phyloP scores from a whole-genome alignment of 2,329 filamentous ascomycete species.

The Penicillium griseofulvum region DNA sequence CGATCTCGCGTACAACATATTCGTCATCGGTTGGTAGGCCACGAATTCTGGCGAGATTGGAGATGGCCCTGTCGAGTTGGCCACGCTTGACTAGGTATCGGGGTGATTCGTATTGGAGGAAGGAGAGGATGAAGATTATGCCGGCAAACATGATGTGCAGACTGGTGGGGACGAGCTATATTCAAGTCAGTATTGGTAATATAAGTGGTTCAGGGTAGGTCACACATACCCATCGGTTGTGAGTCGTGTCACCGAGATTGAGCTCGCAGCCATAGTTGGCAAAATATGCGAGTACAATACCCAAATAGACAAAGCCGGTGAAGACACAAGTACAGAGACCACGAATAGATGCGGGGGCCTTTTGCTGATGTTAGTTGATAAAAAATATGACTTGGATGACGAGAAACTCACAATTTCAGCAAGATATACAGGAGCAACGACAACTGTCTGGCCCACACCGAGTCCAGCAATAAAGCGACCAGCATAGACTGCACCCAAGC shows the following conservation, averaged over 20 bases:
- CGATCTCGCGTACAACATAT: slow-evolving; percentile 62
- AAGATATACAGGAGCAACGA: slow-evolving; percentile 64
- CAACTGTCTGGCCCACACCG: slow-evolving; percentile 44
- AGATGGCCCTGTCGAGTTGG: slow-evolving; percentile 49
- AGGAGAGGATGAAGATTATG: slow-evolving; percentile 67
- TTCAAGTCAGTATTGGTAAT: slow-evolving; percentile 2
- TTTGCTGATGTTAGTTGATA: not conserved
- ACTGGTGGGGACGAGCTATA: slow-evolving; percentile 61
- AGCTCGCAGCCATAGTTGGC: slow-evolving; percentile 64
- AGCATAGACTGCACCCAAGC: slow-evolving; percentile 43
- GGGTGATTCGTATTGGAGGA: slow-evolving; percentile 68
- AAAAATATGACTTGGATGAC: not conserved
- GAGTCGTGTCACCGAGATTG: slow-evolving; percentile 48
- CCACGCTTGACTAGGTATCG: slow-evolving; percentile 68
- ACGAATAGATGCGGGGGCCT: slow-evolving; percentile 62
- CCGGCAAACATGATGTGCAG: slow-evolving; percentile 75
- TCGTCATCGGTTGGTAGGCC: slow-evolving; percentile 58
- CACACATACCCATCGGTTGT: slow-evolving; percentile 50
- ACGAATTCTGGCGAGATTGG: slow-evolving; percentile 54
- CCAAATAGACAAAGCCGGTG: slow-evolving; percentile 65
- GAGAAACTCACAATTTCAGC: slow-evolving; percentile 57
- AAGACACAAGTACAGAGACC: slow-evolving; percentile 73
- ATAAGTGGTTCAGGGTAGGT: slow-evolving; percentile 9
- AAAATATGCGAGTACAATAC: slow-evolving; percentile 75
- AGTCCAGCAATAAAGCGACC: slow-evolving; percentile 47